Percentiles rank a stretch among this genome's conserved stretches.
phyloP scores from a whole-genome alignment of 1,284 basidiomycete genomes.

The Ceratobasidium sp. region DNA sequence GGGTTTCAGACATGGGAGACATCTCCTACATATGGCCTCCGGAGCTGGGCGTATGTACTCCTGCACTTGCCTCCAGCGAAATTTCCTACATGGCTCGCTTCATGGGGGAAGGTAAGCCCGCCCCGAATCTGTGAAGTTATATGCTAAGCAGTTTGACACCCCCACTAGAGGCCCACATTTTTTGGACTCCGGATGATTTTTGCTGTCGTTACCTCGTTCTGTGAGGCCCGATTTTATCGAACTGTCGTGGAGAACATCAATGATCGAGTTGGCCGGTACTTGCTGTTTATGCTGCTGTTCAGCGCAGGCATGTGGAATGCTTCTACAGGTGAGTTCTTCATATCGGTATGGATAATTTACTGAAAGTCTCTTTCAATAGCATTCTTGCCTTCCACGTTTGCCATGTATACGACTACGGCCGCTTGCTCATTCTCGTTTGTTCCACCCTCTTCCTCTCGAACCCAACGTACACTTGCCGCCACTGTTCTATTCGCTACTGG shows the following conservation, averaged over 20 bases:
- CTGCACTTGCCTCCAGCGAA: conserved; percentile 67
- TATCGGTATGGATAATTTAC: conserved; percentile 26
- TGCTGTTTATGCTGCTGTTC: conserved; percentile 86
- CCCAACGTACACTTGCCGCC: conserved; percentile 71
- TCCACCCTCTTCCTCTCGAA: conserved; percentile 72
- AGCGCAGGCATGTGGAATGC: conserved; percentile 97
- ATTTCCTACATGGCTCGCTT: conserved; percentile 52
- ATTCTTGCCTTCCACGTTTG: conserved; percentile 94
- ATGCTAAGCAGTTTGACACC: conserved; percentile 54
- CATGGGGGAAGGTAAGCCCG: conserved; percentile 61
- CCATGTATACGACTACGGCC: conserved; percentile 91
- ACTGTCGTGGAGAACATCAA: conserved; percentile 87
- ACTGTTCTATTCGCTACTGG: conserved; percentile 85
- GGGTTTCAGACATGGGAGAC: conserved; percentile 99
- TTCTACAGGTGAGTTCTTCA: conserved; percentile 72
- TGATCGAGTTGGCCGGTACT: conserved; percentile 90
- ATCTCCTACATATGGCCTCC: conserved; percentile 89
- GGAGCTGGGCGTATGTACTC: conserved; percentile 94
- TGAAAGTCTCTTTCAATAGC: conserved; percentile 63
- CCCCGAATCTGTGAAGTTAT: conserved; percentile 52
- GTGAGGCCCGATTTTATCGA: conserved; percentile 90
- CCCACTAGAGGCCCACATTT: conserved; percentile 80
- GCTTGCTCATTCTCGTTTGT: conserved; percentile 84
- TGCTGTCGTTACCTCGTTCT: conserved; percentile 79
- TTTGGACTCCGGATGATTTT: conserved; percentile 89